Evolutionary conservation across 192 early-diverging fungal genomes (phyloP).

Genomic region (Fimicolochytrium jonesii): DNA sequence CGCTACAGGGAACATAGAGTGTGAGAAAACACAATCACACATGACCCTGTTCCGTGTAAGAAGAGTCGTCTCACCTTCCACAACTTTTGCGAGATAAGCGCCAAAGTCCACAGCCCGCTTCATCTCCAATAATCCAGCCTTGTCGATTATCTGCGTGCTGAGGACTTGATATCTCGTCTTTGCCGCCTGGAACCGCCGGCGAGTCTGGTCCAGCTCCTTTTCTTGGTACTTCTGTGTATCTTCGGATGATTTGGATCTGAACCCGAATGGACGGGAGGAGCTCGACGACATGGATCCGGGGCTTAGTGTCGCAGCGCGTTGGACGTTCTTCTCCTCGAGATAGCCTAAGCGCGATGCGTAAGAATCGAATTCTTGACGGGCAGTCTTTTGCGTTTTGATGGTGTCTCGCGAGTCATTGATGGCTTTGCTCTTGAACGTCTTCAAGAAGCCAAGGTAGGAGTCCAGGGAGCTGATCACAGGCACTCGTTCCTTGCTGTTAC

Average conservation of each 20-base stretch:
- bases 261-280: slow-evolving; percentile 16
- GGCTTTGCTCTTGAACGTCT: slow-evolving; percentile 45
- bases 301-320: slow-evolving; percentile 5
- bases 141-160: slow-evolving; percentile 50
- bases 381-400: slow-evolving; percentile 39
- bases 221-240: slow-evolving; percentile 31
- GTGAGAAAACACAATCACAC: background rate
- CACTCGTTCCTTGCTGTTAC: slow-evolving; percentile 30
- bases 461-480: slow-evolving; percentile 33
- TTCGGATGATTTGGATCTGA: slow-evolving; percentile 1
- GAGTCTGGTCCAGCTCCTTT: slow-evolving; percentile 40
- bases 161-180: slow-evolving; percentile 42
- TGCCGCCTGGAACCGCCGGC: slow-evolving; percentile 36
- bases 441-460: slow-evolving; percentile 35
- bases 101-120: slow-evolving; percentile 47
- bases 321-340: slow-evolving; percentile 36
- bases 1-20: too few relatives aligned
- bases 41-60: background rate
- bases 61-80: background rate
- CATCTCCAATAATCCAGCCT: slow-evolving; percentile 49
- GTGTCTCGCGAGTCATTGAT: slow-evolving; percentile 47
- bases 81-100: slow-evolving; percentile 26
- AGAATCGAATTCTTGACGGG: slow-evolving; percentile 46
- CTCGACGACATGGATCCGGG: background rate
- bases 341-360: slow-evolving; percentile 39